Evolutionary conservation across 2,329 filamentous ascomycete genomes (phyloP).

Genomic region (Pseudocercospora crystallina): DNA sequence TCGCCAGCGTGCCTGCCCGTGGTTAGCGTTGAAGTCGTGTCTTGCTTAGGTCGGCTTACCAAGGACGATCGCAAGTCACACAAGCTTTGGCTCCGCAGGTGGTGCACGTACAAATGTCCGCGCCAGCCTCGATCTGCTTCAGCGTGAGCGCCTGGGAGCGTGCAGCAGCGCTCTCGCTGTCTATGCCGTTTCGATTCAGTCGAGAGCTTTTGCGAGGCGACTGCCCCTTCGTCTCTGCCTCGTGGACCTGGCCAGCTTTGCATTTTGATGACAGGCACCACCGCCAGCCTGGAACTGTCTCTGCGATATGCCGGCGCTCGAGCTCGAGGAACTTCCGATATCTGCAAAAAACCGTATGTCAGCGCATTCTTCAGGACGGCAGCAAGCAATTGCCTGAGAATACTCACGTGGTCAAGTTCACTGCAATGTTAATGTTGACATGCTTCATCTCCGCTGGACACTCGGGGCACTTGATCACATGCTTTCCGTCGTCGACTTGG

Average conservation of each 20-base stretch:
- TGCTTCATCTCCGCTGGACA: conserved; percentile 48
- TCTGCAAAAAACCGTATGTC: conserved; percentile 37
- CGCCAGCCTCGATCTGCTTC: too few species aligned
- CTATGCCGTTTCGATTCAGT: too few species aligned
- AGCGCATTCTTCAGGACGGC: too few species aligned
- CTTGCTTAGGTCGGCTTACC: not conserved
- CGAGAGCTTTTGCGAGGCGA: not conserved
- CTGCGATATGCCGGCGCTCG: conserved; percentile 28
- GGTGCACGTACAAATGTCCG: conserved; percentile 33
- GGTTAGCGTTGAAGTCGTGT: too few species aligned
- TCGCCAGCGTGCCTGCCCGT: conserved; percentile 28
- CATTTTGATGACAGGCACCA: conserved; percentile 56
- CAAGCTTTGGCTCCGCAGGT: conserved; percentile 33
- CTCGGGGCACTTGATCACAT: conserved; percentile 50
- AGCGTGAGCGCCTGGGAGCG: too few species aligned
- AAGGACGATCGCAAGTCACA: conserved; percentile 32
- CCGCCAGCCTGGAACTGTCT: conserved; percentile 42
- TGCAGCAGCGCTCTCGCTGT: too few species aligned
- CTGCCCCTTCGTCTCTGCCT: conserved; percentile 2
- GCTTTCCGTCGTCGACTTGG: conserved; percentile 23
- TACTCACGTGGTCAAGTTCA: too few species aligned
- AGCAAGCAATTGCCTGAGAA: too few species aligned
- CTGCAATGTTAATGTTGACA: conserved; percentile 47
- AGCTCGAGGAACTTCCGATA: conserved; percentile 38
- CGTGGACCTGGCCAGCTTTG: conserved; percentile 50